phyloP scores from a whole-genome alignment of 208 protist genomes.

The Wallacemonas sp. region DNA sequence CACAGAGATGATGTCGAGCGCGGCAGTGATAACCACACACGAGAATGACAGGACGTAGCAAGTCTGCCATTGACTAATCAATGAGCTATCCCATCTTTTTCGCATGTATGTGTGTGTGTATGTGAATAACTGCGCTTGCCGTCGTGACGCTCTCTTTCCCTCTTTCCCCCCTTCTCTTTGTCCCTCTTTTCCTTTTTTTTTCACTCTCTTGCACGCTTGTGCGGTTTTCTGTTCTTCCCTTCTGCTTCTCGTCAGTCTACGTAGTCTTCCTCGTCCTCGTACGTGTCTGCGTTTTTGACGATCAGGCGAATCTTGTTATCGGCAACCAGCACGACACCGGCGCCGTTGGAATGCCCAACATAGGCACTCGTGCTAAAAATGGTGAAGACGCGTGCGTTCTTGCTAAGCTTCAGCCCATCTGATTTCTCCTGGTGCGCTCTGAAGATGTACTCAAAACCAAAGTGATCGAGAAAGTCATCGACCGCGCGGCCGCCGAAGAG shows the following conservation, averaged over 20 bases:
- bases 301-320: slow-evolving; percentile 90
- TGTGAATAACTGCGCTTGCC: too few species aligned
- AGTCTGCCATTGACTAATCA: too few species aligned
- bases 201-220: neutral
- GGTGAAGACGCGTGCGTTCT: slow-evolving; percentile 89
- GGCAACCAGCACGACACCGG: slow-evolving; percentile 88
- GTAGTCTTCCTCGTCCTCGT: slow-evolving; percentile 49
- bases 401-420: slow-evolving; percentile 91
- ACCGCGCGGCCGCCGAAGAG: slow-evolving; percentile 85
- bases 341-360: slow-evolving; percentile 90
- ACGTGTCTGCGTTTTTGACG: slow-evolving; percentile 84
- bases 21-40: too few species aligned
- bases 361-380: slow-evolving; percentile 94
- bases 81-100: too few species aligned
- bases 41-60: too few species aligned
- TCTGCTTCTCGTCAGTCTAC: slow-evolving; percentile 11
- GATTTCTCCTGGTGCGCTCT: slow-evolving; percentile 93
- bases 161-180: neutral
- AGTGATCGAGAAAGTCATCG: slow-evolving; percentile 85
- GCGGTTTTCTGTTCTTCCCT: neutral
- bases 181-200: slow-evolving; percentile 18
- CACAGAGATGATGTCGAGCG: neutral
- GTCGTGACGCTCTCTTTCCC: neutral
- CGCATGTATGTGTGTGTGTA: too few species aligned
- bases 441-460: slow-evolving; percentile 92